Evolutionary conservation across 208 protist species (phyloP), one percentile per base, ranked within the genome.

Genomic region (Phytomonas francai): DNA sequence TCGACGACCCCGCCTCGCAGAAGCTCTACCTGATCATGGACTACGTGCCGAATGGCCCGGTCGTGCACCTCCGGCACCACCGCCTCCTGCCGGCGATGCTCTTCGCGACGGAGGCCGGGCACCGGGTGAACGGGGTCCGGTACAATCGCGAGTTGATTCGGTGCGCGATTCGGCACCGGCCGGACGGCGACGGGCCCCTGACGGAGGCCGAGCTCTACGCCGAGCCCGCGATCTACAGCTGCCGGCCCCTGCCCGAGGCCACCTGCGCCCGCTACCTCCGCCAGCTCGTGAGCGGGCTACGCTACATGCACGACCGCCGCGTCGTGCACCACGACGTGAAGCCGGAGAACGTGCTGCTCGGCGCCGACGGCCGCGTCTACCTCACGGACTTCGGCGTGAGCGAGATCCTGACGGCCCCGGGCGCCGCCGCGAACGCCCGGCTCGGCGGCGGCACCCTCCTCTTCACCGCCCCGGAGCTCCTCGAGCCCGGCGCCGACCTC

Each of bases 11-110:
- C 0, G 66, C 62, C 7, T 82, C 79, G 27, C 81, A 97, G 56
- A 91, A 86, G 66, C 76, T 98, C 25, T 97, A 96, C 71, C 72
- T 97, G 7, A 93, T 97, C 27, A 93, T 97, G 81, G 91, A 98
- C 65, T 97, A 96, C 68, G 77, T 97, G 1, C 75, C 83, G 5
- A 87, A 91, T 60, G 90, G 88, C 16, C 81, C 88, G 8, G 71
- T 94, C 4, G 82, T 89, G 56, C 67, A 77, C 0, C 67, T 89
- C 16, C 82, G 80, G 63, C 62, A 81, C 51, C 73, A 79, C 36
- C 57, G 69, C 16, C 57, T 85, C 9, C 61, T 68, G 11, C 71
- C 61, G 0, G 61, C 32, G n/a, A 64, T 77, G 31, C 42, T 88
- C 11, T 33, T 34, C 39, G 56, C 72, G 5, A 72, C 81, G 31